These are phyloP conservation scores for Ambrosiella xylebori DNA, from an alignment of 2,329 filamentous ascomycete genomes.

Conservation along the genomic window DNA sequence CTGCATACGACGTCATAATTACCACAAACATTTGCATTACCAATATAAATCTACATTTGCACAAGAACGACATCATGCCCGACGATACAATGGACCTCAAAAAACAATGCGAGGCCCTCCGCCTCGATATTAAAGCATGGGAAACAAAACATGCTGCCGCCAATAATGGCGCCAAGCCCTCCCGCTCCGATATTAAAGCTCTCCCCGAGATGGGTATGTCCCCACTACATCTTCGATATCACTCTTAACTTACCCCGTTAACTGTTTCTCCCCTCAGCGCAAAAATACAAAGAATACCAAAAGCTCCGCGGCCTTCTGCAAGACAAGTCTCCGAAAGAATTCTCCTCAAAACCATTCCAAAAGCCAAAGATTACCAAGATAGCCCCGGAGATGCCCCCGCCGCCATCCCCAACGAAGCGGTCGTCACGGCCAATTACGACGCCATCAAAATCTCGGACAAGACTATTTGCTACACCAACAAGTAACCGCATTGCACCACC, in stretches of 20 bases:
- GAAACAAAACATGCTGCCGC: constrained; percentile 47
- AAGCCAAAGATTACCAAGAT: too few relatives aligned
- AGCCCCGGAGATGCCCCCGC: constrained; percentile 16
- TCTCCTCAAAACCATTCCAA: not conserved
- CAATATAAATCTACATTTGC: not conserved
- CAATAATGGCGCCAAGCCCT: constrained; percentile 51
- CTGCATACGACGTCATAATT: too few relatives aligned
- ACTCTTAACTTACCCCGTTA: not conserved
- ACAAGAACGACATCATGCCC: not conserved
- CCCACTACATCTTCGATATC: not conserved
- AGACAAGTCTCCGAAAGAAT: too few relatives aligned
- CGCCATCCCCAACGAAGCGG: constrained; percentile 28
- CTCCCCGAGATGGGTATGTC: constrained; percentile 50
- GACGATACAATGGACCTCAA: constrained; percentile 19
- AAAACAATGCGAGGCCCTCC: constrained; percentile 34
- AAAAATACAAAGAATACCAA: constrained; percentile 66
- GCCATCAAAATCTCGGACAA: constrained; percentile 23
- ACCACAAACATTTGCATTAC: not conserved
- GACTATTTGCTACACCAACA: constrained; percentile 19
- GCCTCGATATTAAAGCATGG: constrained; percentile 57
- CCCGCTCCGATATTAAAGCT: constrained; percentile 58
- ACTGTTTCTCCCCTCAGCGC: constrained; percentile 22
- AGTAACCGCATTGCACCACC: constrained; percentile 20
- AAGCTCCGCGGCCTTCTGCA: constrained; percentile 25
- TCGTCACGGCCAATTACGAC: constrained; percentile 21